These are phyloP conservation scores for Cytospora leucostoma DNA, from an alignment of 2,329 filamentous ascomycete species.

Conservation along the genomic window DNA sequence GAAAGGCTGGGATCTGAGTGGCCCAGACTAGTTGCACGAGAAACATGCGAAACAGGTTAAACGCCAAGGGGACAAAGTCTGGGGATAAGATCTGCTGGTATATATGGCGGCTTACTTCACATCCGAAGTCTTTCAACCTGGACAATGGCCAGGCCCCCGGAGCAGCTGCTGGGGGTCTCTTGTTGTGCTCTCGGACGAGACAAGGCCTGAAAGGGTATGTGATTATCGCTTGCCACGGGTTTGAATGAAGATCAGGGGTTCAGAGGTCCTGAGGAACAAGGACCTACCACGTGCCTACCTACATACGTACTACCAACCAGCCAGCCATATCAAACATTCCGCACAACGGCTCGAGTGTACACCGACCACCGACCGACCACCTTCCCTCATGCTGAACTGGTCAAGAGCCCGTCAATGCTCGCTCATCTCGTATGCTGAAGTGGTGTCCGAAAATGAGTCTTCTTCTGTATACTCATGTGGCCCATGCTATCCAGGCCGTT, in stretches of 20 bases:
- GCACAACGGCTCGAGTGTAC: no score
- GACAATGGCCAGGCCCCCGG: not conserved
- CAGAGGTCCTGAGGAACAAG: not conserved
- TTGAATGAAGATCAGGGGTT: not conserved
- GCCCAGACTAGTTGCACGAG: slow-evolving; percentile 6
- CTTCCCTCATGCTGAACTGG: no score
- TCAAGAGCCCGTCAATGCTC: no score
- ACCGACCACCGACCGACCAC: no score
- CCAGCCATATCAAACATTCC: no score
- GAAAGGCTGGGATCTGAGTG: slow-evolving; percentile 18
- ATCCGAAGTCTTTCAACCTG: not conserved
- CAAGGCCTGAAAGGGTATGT: not conserved
- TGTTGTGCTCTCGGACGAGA: not conserved
- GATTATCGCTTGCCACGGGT: not conserved
- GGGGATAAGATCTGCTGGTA: slow-evolving; percentile 20
- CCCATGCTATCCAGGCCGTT: not conserved
- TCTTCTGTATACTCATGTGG: no score
- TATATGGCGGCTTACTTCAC: not conserved
- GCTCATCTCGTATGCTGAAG: no score
- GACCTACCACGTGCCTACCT: not conserved
- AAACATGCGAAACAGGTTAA: slow-evolving; percentile 18
- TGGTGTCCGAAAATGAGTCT: no score
- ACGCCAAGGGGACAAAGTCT: slow-evolving; percentile 17
- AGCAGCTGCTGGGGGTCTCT: not conserved
- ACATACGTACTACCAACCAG: no score